Evolutionary conservation across 2,329 filamentous ascomycete genomes (phyloP).

Genomic region (Scedosporium aurantiacum): DNA sequence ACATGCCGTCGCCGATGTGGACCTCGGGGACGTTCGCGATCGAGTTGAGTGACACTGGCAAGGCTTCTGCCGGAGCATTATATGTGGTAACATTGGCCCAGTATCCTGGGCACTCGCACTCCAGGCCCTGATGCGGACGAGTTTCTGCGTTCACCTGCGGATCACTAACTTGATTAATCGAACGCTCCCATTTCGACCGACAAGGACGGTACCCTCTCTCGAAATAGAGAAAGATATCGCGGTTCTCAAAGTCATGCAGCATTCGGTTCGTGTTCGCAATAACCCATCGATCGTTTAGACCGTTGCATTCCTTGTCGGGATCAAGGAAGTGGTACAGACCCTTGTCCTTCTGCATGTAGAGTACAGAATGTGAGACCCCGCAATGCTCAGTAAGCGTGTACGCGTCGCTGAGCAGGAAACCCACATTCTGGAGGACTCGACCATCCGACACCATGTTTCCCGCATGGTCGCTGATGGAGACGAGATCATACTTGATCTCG

Average conservation of each 20-base stretch:
- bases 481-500: background rate
- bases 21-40: background rate
- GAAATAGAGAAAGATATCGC: background rate
- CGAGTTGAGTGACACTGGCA: background rate
- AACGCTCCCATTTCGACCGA: background rate
- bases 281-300: constrained; percentile 7
- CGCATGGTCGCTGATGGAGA: background rate
- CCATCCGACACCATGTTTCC: background rate
- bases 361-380: constrained; percentile 5
- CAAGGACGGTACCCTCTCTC: background rate
- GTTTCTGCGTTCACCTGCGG: no score
- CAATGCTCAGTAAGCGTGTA: constrained; percentile 6
- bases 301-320: constrained; percentile 4
- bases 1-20: background rate
- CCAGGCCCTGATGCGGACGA: background rate
- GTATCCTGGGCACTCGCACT: background rate
- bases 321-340: constrained; percentile 9
- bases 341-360: background rate
- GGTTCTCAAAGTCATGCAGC: constrained; percentile 4
- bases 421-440: background rate
- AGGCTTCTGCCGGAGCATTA: background rate
- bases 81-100: background rate
- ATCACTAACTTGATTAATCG: background rate
- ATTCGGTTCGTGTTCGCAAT: constrained; percentile 8
- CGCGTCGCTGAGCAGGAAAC: background rate